A percentile compares a stretch with the other conserved stretches of the same genome.
Conservation (phyloP, 345 rosid genomes). For the Eucalyptus guilfoylei region DNA sequence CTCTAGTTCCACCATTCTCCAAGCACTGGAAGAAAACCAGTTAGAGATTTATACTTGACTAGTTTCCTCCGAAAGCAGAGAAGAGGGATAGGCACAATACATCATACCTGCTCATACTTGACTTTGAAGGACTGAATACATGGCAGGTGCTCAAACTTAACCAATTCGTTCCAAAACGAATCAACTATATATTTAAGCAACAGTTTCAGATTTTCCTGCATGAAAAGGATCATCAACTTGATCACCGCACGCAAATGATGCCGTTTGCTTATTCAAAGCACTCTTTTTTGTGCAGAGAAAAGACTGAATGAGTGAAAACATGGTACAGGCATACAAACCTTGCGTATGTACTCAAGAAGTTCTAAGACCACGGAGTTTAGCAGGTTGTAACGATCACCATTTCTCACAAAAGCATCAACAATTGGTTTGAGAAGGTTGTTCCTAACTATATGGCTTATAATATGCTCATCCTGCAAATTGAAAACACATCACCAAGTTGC, state of each 20-base stretch:
- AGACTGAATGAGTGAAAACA: neutral
- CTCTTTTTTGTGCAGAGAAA: neutral
- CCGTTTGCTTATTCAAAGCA: neutral
- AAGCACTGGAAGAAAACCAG: constrained; percentile 40
- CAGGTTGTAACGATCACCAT: constrained; percentile 87
- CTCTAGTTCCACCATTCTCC: constrained; percentile 55
- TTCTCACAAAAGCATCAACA: constrained; percentile 73
- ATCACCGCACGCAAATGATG: neutral
- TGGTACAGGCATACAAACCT: constrained; percentile 28
- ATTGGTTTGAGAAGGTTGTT: constrained; percentile 78
- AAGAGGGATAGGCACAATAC: neutral
- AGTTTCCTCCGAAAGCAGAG: neutral
- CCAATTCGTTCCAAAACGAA: constrained; percentile 75
- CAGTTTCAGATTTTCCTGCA: constrained; percentile 74
- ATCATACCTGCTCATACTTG: constrained; percentile 69
- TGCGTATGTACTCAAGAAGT: constrained; percentile 84
- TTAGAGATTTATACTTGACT: neutral
- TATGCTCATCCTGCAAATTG: constrained; percentile 70
- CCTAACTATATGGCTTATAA: constrained; percentile 73
- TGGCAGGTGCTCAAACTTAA: constrained; percentile 41
- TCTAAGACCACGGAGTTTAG: constrained; percentile 89
- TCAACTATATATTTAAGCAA: constrained; percentile 72
- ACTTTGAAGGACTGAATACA: constrained; percentile 57
- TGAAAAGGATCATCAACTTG: neutral
- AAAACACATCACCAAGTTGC: neutral